Evolutionary conservation across 495 filamentous ascomycete genomes (phyloP).

Genomic region (Pseudomonodictys pantanalensis): DNA sequence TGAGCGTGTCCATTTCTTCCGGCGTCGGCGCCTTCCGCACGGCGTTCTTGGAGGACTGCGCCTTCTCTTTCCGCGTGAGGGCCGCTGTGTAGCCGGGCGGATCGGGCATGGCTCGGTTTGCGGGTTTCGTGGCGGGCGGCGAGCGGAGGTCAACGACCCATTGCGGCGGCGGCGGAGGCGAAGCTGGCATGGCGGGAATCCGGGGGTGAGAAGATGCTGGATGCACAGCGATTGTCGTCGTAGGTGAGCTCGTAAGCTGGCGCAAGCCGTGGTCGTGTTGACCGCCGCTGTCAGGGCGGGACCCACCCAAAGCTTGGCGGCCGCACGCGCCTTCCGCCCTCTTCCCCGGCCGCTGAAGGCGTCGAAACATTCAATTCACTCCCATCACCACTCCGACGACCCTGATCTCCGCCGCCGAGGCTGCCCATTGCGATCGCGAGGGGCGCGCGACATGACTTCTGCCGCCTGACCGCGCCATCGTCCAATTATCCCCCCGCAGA

Average conservation of each 20-base stretch:
- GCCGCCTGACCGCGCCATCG: too few relatives aligned
- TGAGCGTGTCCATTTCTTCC: constrained; percentile 87
- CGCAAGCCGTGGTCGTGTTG: not conserved
- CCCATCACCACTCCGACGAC: not conserved
- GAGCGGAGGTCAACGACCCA: constrained; percentile 78
- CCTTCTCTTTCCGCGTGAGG: constrained; percentile 45
- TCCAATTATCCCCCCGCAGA: not conserved
- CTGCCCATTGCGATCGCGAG: too few relatives aligned
- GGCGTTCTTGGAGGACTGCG: constrained; percentile 34
- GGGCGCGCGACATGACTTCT: too few relatives aligned
- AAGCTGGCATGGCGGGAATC: constrained; percentile 1
- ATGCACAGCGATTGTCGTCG: not conserved
- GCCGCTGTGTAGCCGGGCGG: constrained; percentile 78
- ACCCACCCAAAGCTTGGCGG: not conserved
- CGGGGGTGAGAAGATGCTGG: not conserved
- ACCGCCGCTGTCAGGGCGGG: not conserved
- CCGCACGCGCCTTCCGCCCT: not conserved
- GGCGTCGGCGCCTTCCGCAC: constrained; percentile 57
- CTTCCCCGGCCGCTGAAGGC: not conserved
- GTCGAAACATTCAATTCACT: not conserved
- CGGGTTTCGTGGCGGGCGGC: constrained; percentile 58
- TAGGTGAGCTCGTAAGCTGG: too few relatives aligned
- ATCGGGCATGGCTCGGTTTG: constrained; percentile 66
- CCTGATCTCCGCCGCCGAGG: not conserved
- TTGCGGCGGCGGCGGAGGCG: constrained; percentile 60